Evolutionary conservation across 176 grass and related monocot genomes (phyloP).

Genomic region (Themeda triandra): DNA sequence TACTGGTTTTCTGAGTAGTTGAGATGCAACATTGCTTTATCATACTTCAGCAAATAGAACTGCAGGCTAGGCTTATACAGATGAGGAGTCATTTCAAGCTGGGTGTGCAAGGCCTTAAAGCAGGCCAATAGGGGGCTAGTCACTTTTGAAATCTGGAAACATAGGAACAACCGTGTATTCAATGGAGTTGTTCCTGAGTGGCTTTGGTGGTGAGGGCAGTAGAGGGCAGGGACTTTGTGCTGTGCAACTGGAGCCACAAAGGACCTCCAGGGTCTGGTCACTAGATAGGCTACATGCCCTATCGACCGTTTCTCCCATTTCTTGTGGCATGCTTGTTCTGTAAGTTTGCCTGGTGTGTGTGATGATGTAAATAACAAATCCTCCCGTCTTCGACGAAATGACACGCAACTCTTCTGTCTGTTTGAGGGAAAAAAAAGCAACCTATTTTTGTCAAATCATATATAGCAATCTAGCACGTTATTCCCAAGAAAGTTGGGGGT

Average conservation of each 20-base stretch:
- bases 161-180: background rate
- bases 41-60: background rate
- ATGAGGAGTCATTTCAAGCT: background rate
- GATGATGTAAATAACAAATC: background rate
- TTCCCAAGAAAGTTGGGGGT: background rate
- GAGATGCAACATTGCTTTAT: background rate
- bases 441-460: background rate
- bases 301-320: background rate
- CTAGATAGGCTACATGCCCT: background rate
- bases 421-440: background rate
- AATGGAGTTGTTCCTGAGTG: background rate
- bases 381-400: background rate
- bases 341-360: background rate
- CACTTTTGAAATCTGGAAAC: background rate
- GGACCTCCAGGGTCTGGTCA: background rate
- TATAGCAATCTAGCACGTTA: background rate
- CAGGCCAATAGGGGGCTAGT: background rate
- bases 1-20: background rate
- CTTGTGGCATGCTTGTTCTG: background rate
- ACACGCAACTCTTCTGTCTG: background rate
- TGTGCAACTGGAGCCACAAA: background rate
- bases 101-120: background rate
- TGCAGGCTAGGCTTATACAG: background rate
- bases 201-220: background rate
- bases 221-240: background rate